Evolutionary conservation across 2,329 filamentous ascomycete genomes (phyloP).

Genomic region (Diplodia sapinea): DNA sequence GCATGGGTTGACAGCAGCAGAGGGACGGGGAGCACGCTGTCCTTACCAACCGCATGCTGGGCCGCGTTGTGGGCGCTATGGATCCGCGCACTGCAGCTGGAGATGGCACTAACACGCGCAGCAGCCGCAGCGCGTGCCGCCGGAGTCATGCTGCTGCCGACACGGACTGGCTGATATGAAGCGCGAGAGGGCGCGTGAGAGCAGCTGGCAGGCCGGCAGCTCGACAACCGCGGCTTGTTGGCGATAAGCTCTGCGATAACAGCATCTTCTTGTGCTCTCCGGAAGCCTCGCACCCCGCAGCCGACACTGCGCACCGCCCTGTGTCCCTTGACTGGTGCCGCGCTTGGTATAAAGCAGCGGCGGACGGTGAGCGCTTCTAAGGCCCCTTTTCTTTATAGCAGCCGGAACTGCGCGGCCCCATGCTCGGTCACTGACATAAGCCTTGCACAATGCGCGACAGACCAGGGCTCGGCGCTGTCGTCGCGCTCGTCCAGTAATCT

Average conservation of each 20-base stretch:
- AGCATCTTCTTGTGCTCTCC: neutral
- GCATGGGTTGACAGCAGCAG: conserved; percentile 1
- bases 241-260: conserved; percentile 26
- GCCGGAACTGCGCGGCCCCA: conserved; percentile 20
- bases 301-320: neutral
- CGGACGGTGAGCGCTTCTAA: conserved; percentile 24
- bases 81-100: conserved; percentile 23
- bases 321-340: conserved; percentile 1
- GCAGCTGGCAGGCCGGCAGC: neutral
- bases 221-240: neutral
- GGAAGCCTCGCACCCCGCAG: neutral
- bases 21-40: conserved; percentile 8
- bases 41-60: conserved; percentile 3
- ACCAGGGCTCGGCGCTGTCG: conserved; percentile 13
- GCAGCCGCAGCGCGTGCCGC: neutral
- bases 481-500: conserved; percentile 23
- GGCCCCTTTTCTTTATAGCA: conserved; percentile 23
- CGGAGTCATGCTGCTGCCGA: neutral
- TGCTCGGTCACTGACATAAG: conserved; percentile 28
- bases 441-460: conserved; percentile 25
- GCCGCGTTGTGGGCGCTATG: conserved; percentile 20
- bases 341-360: conserved; percentile 12
- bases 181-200: neutral
- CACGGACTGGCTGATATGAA: neutral
- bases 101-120: conserved; percentile 17